phyloP scores from a whole-genome alignment of 805 yeast species.

The Teunomyces stri region DNA sequence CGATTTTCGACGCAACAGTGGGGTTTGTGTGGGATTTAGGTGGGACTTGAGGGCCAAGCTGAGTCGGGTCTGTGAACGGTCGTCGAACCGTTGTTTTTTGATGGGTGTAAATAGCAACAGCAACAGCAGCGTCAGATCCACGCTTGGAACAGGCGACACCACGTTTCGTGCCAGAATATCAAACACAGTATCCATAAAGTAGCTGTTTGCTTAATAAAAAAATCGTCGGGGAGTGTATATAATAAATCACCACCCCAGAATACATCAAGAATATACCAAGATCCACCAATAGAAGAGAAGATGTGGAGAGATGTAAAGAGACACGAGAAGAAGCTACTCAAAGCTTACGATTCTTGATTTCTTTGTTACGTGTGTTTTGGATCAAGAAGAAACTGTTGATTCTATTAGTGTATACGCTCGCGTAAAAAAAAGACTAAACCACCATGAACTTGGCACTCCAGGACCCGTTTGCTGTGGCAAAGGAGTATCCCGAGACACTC shows the following conservation, averaged over 20 bases:
- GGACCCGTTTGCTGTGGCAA: slow-evolving; percentile 89
- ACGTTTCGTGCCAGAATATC: slow-evolving; percentile 10
- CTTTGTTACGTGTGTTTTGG: too few species aligned
- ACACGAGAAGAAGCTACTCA: not conserved
- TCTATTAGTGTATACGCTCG: too few species aligned
- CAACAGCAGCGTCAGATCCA: slow-evolving; percentile 2
- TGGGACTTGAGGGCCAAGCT: slow-evolving; percentile 19
- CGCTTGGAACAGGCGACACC: slow-evolving; percentile 8
- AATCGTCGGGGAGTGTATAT: too few species aligned
- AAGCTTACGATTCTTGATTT: not conserved
- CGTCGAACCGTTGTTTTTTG: slow-evolving; percentile 32
- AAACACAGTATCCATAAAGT: slow-evolving; percentile 5
- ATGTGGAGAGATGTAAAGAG: too few species aligned
- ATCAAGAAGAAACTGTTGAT: too few species aligned
- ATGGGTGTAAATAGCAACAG: slow-evolving; percentile 5
- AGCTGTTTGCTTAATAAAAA: slow-evolving; percentile 14
- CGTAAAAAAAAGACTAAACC: not conserved
- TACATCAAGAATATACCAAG: too few species aligned
- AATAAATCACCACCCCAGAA: not conserved
- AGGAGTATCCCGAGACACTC: slow-evolving; percentile 87
- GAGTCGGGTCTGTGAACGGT: slow-evolving; percentile 33
- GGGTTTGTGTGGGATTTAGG: not conserved
- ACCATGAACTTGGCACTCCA: slow-evolving; percentile 75
- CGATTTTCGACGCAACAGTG: not conserved
- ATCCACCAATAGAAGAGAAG: too few species aligned